Evolutionary conservation across 2,329 filamentous ascomycete genomes (phyloP).

Genomic region (Diaporthe vaccinii): DNA sequence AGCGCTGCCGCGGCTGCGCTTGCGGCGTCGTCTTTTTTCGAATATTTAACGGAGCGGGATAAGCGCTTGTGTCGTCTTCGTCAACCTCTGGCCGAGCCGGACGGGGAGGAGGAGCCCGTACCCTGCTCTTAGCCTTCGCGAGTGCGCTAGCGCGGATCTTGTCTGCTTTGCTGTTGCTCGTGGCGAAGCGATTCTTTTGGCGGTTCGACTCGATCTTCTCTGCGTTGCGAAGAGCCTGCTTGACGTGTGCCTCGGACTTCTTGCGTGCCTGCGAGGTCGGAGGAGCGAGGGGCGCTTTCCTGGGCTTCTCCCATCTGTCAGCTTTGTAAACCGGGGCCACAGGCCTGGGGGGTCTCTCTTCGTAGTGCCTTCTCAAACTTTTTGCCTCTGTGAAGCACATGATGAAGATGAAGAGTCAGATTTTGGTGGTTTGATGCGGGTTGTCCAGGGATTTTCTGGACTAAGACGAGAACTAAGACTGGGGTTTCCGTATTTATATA

Average conservation of each 20-base stretch:
- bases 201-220: background rate
- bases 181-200: background rate
- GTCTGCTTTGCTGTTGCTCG: background rate
- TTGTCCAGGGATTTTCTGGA: background rate
- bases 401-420: background rate
- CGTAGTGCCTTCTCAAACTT: background rate
- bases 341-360: background rate
- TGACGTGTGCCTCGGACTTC: background rate
- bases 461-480: background rate
- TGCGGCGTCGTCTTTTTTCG: background rate
- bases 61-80: background rate
- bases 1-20: background rate
- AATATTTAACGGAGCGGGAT: slow-evolving; percentile 1
- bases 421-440: background rate
- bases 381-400: slow-evolving; percentile 1
- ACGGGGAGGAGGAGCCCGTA: background rate
- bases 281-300: background rate
- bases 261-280: background rate
- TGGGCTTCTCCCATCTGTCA: background rate
- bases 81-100: background rate
- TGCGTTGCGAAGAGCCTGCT: background rate
- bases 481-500: background rate
- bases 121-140: slow-evolving; percentile 2
- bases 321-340: background rate
- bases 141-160: slow-evolving; percentile 11